Base-by-base conservation (phyloP, 1,284 basidiomycete genomes). In the Ganoderma sp. region DNA sequence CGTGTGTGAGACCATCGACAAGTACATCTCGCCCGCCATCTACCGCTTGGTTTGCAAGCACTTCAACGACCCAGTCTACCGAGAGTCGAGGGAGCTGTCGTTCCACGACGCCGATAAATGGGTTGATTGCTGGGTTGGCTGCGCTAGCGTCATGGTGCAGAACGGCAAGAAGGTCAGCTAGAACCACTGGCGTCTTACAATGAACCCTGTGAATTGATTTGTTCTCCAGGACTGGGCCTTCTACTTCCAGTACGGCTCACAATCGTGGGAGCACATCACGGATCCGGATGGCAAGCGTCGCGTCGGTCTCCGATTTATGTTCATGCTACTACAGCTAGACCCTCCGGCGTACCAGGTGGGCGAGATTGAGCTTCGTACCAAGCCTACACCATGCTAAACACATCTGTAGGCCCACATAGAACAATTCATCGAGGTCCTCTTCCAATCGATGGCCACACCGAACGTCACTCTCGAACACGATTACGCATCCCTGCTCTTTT, bases 111-210 rank as follows among this genome's bases (percentile, higher is more conserved):
- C 80, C 72, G 86, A 88, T 71, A 76, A 81, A 48, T 88, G 94
- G 80, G 85, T 95, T 25, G 87, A 90, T 70, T 91, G 90, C 74
- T 97, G 94, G 93, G 84, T 92, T 3, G 88, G 90, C 9, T 95
- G 92, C 74, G 89, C 87, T 0, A 84, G 85, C 45, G 85, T 94
- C 28, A 76, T 92, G 14, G 87, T 93, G 10, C 85, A 88, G 65
- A 89, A 90, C 69, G 82, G 83, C 14, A 78, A 83, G 17, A 67
- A 70, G 70, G 72, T 74, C 41, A 12, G n/a, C 8, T 12, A n/a
- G 17, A 25, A 5, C n/a, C 32, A 9, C 4, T 22, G 12, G 8
- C 25, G 12, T 17, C 19, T 6, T 48, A 7, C 25, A 10, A 32
- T n/a, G n/a, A 45, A 12, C 0, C 19, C 2, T 10, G 0, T 7